Evolutionary conservation across 2,329 filamentous ascomycete genomes (phyloP), one percentile per base, ranked within the genome.

Genomic region (Trichoderma brevicompactum): DNA sequence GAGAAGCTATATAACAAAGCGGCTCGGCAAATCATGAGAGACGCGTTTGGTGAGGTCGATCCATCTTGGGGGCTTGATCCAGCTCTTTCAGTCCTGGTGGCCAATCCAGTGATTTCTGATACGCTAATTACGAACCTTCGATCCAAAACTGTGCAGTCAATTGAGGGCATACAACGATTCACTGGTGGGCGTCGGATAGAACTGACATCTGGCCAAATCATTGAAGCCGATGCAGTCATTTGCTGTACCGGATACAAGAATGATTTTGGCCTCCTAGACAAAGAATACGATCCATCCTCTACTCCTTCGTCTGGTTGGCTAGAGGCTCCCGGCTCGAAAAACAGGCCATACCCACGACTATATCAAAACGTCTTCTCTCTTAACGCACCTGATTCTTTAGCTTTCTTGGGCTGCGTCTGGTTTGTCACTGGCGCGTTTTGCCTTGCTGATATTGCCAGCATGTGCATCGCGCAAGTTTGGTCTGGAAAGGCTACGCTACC

Each of bases 341-440:
- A 66, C 43, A 67, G 72, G 1, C 65, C 73, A 0, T 72, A 79
- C 5, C 75, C 77, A 8, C 69, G 75, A 0, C 71, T 83, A 1
- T 82, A 79, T 61, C 77, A 78, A 56, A 81, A 81, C 66, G 70
- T 82, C 7, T 81, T 82, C 66, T 78, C 80, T 3, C 72, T 79
- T 0, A 69, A 74, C 19, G 72, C 78, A n/a, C 77, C 79, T 3
- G 72, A 79, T 38, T 80, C 78, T 15, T 72, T 82, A 17, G 81
- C 78, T 0, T 76, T 81, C 61, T 54, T 73, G 43, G 70, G 71
- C 7, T 71, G 69, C 32, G 70, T 66, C 9, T 70, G 69, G 70
- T 69, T 73, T 54, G 63, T 70, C 34, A 70, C 68, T 13, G 69
- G 71, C 13, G 71, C 71, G 15, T 70, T 71, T 44, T 71, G 66